Conservation (phyloP, 495 filamentous ascomycete genomes). For the Hyaloscypha hepaticicola region DNA sequence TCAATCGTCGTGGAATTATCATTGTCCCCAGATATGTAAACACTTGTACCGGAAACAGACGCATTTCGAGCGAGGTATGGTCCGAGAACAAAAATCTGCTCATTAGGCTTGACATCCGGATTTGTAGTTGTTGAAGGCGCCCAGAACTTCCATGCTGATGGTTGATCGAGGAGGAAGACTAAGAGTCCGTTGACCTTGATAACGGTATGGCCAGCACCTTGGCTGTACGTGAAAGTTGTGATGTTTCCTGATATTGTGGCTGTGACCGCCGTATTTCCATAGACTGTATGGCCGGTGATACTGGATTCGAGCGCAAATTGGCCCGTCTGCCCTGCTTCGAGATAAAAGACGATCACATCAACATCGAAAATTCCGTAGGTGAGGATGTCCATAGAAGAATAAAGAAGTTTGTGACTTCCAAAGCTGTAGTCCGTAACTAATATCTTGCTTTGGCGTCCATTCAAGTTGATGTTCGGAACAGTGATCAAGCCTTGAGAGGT, state of each 20-base stretch:
- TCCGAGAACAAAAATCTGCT: constrained; percentile 60
- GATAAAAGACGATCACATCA: constrained; percentile 46
- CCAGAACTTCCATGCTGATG: constrained; percentile 51
- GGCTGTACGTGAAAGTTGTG: constrained; percentile 37
- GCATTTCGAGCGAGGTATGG: constrained; percentile 68
- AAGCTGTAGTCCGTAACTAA: constrained; percentile 49
- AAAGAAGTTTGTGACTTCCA: constrained; percentile 41
- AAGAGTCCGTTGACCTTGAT: constrained; percentile 38
- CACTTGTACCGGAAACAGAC: constrained; percentile 31
- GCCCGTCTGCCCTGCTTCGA: constrained; percentile 39
- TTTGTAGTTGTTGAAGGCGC: constrained; percentile 43
- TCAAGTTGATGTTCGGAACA: constrained; percentile 44
- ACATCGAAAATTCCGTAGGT: constrained; percentile 44
- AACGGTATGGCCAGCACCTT: constrained; percentile 37
- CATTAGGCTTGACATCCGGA: constrained; percentile 35
- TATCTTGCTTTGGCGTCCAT: constrained; percentile 51
- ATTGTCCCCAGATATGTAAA: constrained; percentile 60
- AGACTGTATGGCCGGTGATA: constrained; percentile 19
- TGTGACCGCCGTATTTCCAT: constrained; percentile 26
- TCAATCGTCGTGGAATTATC: constrained; percentile 63
- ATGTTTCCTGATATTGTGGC: constrained; percentile 24
- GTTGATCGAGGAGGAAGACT: constrained; percentile 43
- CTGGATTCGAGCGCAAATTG: constrained; percentile 43
- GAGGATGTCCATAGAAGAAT: constrained; percentile 49
- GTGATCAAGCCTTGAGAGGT: constrained; percentile 43